Evolutionary conservation across 2,329 filamentous ascomycete genomes (phyloP).

Genomic region (Fusarium sp.): DNA sequence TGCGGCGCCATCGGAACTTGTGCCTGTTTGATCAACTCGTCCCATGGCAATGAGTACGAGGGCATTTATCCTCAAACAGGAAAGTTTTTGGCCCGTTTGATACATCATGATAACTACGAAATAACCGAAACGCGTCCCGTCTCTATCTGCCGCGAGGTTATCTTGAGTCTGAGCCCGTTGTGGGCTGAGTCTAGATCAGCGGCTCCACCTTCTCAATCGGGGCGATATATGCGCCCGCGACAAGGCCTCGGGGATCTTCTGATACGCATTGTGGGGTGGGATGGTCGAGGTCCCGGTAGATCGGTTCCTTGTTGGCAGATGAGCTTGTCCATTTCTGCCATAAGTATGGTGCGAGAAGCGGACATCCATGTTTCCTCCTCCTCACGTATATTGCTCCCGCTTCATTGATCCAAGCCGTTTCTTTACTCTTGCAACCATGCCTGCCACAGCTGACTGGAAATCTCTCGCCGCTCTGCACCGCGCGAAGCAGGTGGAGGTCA

Average conservation of each 20-base stretch:
- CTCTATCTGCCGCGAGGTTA: background rate
- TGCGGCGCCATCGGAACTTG: conserved; percentile 15
- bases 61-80: conserved; percentile 24
- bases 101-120: background rate
- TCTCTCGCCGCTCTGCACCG: conserved; percentile 38
- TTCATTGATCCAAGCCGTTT: background rate
- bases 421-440: conserved; percentile 27
- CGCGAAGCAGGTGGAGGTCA: conserved; percentile 31
- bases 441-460: conserved; percentile 37
- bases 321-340: background rate
- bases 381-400: background rate
- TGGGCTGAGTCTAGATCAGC: background rate
- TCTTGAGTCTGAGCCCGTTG: background rate
- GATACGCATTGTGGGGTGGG: background rate
- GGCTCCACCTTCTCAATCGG: background rate
- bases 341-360: background rate
- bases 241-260: background rate
- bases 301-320: background rate
- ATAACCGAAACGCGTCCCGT: background rate
- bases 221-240: conserved; percentile 11
- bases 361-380: background rate
- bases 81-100: background rate
- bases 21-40: background rate
- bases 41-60: background rate
- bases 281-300: background rate